These are phyloP conservation scores for Gossypium australe DNA, from an alignment of 345 rosid species.

Conservation along the genomic window DNA sequence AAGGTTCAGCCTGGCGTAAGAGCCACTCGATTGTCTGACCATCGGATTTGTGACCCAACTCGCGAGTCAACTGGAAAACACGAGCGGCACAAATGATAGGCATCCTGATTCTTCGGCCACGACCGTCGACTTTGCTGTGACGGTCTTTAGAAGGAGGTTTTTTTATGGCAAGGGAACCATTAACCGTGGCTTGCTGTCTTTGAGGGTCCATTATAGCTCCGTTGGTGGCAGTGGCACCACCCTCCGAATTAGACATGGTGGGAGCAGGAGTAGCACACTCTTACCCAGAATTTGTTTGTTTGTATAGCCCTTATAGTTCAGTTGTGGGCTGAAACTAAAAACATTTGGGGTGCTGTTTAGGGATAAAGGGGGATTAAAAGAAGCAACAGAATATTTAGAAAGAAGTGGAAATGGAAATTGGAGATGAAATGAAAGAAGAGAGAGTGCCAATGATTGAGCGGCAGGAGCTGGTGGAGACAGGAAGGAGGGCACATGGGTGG, in stretches of 20 bases:
- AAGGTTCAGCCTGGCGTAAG: conserved; percentile 99
- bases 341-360: background rate
- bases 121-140: conserved; percentile 96
- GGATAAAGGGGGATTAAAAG: background rate
- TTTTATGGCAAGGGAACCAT: conserved; percentile 53
- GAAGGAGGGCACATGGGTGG: conserved; percentile 96
- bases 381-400: background rate
- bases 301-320: no score
- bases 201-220: conserved; percentile 52
- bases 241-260: conserved; percentile 59
- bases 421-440: conserved; percentile 9
- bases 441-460: conserved; percentile 82
- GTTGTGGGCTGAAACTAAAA: background rate
- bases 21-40: conserved; percentile 99
- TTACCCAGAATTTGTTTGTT: background rate
- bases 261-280: background rate
- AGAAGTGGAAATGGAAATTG: conserved; percentile 6
- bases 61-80: conserved; percentile 92
- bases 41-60: conserved; percentile 95
- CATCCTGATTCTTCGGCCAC: conserved; percentile 96
- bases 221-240: conserved; percentile 26
- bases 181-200: conserved; percentile 33
- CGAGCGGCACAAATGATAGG: conserved; percentile 98
- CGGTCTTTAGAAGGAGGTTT: conserved; percentile 95
- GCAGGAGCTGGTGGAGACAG: conserved; percentile 99